Conservation (phyloP, 495 filamentous ascomycete species). For the Sporormia fimetaria region DNA sequence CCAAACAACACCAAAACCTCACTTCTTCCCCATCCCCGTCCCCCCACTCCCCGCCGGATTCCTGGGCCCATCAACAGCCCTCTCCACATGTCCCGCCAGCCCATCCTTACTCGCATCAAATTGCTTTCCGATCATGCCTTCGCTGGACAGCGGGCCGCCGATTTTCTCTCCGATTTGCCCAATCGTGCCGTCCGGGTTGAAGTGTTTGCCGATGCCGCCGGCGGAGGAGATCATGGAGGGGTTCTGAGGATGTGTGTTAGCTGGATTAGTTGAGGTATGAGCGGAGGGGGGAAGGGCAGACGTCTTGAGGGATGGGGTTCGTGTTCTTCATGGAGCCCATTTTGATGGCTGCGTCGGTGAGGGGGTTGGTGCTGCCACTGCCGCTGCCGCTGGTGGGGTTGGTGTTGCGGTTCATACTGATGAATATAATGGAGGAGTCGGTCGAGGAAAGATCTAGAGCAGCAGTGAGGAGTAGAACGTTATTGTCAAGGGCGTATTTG, state of each 20-base stretch:
- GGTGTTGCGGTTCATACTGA: background rate
- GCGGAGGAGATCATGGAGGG: conserved; percentile 17
- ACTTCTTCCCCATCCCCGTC: background rate
- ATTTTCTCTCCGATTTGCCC: conserved; percentile 19
- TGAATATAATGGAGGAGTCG: too few relatives aligned
- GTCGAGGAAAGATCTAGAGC: too few relatives aligned
- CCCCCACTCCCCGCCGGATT: conserved; percentile 5
- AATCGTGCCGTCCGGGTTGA: conserved; percentile 19
- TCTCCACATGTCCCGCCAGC: conserved; percentile 39
- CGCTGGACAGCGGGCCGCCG: conserved; percentile 27
- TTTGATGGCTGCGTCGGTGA: conserved; percentile 2
- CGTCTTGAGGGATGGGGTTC: conserved; percentile 1
- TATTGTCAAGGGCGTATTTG: too few relatives aligned
- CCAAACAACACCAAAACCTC: too few relatives aligned
- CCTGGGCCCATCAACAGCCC: conserved; percentile 18
- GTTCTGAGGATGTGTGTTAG: conserved; percentile 5
- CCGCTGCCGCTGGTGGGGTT: background rate
- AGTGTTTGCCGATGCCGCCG: conserved; percentile 22
- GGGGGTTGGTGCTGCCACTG: background rate
- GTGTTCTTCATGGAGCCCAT: background rate
- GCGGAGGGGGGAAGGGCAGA: background rate
- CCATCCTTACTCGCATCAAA: conserved; percentile 39
- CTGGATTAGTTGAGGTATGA: background rate
- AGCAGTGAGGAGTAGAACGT: too few relatives aligned
- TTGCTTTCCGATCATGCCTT: conserved; percentile 40